Evolutionary conservation across 2,329 filamentous ascomycete genomes (phyloP), one percentile per base, ranked within the genome.

Genomic region (Fusarium papillatum): DNA sequence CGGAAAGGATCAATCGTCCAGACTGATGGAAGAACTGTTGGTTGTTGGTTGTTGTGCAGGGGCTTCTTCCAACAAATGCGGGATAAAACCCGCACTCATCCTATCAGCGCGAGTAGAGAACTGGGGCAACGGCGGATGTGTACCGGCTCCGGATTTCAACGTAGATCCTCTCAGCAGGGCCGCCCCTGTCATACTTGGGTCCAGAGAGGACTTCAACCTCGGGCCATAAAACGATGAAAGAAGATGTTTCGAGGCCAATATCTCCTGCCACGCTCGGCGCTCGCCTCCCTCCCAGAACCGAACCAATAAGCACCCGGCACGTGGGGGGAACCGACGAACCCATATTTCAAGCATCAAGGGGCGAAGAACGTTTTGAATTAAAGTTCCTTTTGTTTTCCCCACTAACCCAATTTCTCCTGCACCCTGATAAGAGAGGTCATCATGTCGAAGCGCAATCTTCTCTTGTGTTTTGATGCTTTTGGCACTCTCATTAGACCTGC

Each of bases 361-460:
- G 53, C 53, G 53, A 34, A n/a, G 13, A 48, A 48, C 19, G 53
- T 57, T 10, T 10, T 34, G 53, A 36, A 57, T 34, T 34, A 57
- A 57, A 57, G 53, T 57, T 57, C 26, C 31, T 34, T 19, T 50
- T 36, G 5, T 48, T 34, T 57, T 36, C 53, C 50, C 53, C 53
- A 57, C 53, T 57, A 57, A n/a, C 53, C 29, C n/a, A n/a, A n/a
- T n/a, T n/a, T n/a, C n/a, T n/a, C n/a, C n/a, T n/a, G n/a, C n/a
- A n/a, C n/a, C n/a, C n/a, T n/a, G n/a, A n/a, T n/a, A n/a, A n/a
- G n/a, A n/a, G n/a, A n/a, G n/a, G n/a, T n/a, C n/a, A n/a, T n/a
- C n/a, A 78, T 89, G 90, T 71, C 68, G 29, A 78, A 59, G 4
- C 46, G 64, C 17, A 77, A 76, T 24, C 68, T 78, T 0, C 62